These are phyloP conservation scores for Lasiosphaeria miniovina DNA, from an alignment of 495 filamentous ascomycete species.

Conservation along the genomic window DNA sequence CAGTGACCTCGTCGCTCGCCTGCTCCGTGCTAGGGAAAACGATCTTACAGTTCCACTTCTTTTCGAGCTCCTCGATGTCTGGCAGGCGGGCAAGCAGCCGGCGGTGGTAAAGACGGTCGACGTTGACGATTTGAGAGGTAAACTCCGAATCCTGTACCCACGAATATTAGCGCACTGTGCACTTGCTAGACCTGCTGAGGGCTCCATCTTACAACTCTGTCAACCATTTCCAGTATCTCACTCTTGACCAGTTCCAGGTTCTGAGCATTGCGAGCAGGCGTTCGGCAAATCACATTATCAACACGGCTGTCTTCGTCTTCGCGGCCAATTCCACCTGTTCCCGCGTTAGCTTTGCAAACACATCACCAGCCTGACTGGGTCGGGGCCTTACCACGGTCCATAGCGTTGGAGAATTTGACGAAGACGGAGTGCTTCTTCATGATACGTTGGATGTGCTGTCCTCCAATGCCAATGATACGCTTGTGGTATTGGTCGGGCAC, in stretches of 20 bases:
- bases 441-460: slow-evolving; percentile 97
- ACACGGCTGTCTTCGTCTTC: slow-evolving; percentile 98
- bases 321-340: slow-evolving; percentile 73
- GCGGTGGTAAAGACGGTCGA: slow-evolving; percentile 93
- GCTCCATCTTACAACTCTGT: slow-evolving; percentile 68
- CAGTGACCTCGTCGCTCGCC: slow-evolving; percentile 91
- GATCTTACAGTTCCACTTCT: slow-evolving; percentile 98
- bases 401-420: slow-evolving; percentile 99
- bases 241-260: slow-evolving; percentile 96
- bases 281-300: slow-evolving; percentile 98
- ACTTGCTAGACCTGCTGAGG: neutral
- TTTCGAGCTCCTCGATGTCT: slow-evolving; percentile 91
- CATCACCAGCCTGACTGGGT: neutral
- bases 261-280: slow-evolving; percentile 93
- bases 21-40: slow-evolving; percentile 95
- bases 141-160: slow-evolving; percentile 79
- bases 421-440: slow-evolving; percentile 99
- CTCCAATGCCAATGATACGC: slow-evolving; percentile 97
- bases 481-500: slow-evolving; percentile 99
- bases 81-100: slow-evolving; percentile 81
- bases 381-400: slow-evolving; percentile 68
- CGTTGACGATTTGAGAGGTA: slow-evolving; percentile 83
- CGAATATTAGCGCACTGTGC: neutral
- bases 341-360: slow-evolving; percentile 18
- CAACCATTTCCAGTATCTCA: slow-evolving; percentile 99